Conservation (phyloP, 768 basidiomycete genomes). For the Termitomyces sp. region DNA sequence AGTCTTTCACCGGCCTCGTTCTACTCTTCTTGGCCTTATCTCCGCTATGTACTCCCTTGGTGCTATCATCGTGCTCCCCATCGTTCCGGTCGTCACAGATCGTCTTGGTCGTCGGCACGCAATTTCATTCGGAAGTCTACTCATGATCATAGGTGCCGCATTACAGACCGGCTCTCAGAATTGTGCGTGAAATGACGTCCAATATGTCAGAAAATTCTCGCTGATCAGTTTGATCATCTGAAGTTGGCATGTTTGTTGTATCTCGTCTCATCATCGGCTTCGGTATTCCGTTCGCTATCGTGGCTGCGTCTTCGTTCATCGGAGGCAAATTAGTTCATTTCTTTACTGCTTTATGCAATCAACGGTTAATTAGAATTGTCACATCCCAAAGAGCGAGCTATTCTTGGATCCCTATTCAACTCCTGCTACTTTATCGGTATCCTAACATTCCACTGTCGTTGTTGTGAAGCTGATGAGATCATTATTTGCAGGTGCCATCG, state of each 20-base stretch:
- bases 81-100: slow-evolving; percentile 52
- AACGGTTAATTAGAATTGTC: slow-evolving; percentile 45
- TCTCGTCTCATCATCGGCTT: slow-evolving; percentile 56
- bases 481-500: slow-evolving; percentile 43
- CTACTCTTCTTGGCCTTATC: slow-evolving; percentile 54
- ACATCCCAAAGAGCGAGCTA: slow-evolving; percentile 68
- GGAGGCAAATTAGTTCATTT: slow-evolving; percentile 33
- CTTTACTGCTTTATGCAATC: background rate
- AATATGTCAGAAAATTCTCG: background rate
- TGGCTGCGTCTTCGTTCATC: slow-evolving; percentile 65
- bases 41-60: slow-evolving; percentile 62
- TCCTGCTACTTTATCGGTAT: slow-evolving; percentile 59
- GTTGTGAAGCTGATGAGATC: background rate
- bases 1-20: slow-evolving; percentile 59
- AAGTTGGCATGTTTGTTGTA: slow-evolving; percentile 60
- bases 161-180: slow-evolving; percentile 47
- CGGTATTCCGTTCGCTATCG: slow-evolving; percentile 60
- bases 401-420: slow-evolving; percentile 63
- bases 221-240: background rate
- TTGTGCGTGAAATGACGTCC: slow-evolving; percentile 35
- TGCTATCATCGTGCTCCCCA: slow-evolving; percentile 50
- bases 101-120: slow-evolving; percentile 48
- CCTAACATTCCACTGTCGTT: background rate
- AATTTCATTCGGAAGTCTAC: slow-evolving; percentile 49
- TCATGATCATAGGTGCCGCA: slow-evolving; percentile 48